Evolutionary conservation across 768 basidiomycete genomes (phyloP).

Genomic region (Podaxis sp.): DNA sequence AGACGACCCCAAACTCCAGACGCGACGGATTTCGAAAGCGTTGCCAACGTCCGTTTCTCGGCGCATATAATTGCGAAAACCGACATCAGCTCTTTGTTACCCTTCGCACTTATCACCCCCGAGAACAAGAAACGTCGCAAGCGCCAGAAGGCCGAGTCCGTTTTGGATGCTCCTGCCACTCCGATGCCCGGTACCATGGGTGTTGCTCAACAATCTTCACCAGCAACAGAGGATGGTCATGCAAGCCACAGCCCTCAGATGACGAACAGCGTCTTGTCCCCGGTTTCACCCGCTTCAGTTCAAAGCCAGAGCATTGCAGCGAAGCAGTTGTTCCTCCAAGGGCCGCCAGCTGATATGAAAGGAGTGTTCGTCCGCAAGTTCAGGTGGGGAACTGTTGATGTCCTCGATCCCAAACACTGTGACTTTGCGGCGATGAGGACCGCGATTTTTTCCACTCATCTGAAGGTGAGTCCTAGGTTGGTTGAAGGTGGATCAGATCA

Average conservation of each 20-base stretch:
- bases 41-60: conserved; percentile 76
- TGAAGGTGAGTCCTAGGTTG: conserved; percentile 54
- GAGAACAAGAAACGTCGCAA: conserved; percentile 44
- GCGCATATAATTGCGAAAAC: conserved; percentile 61
- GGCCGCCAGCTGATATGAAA: conserved; percentile 62
- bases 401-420: conserved; percentile 80
- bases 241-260: conserved; percentile 17
- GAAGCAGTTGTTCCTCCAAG: conserved; percentile 38
- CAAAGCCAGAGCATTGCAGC: conserved; percentile 23
- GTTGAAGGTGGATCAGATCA: not conserved
- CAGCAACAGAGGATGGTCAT: conserved; percentile 36
- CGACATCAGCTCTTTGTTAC: conserved; percentile 55
- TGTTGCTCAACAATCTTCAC: conserved; percentile 24
- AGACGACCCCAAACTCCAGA: conserved; percentile 57
- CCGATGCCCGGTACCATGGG: conserved; percentile 11
- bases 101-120: conserved; percentile 79
- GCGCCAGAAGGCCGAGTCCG: conserved; percentile 26
- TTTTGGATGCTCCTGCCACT: conserved; percentile 24
- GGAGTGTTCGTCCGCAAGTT: conserved; percentile 77
- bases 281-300: conserved; percentile 31
- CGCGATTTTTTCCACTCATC: conserved; percentile 77
- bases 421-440: conserved; percentile 86
- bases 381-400: conserved; percentile 87
- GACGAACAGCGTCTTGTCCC: conserved; percentile 23
- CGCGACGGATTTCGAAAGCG: conserved; percentile 56